Percentiles rank a stretch among this genome's conserved stretches.
phyloP scores from a whole-genome alignment of 345 rosid species.

The Lepidium didymum region DNA sequence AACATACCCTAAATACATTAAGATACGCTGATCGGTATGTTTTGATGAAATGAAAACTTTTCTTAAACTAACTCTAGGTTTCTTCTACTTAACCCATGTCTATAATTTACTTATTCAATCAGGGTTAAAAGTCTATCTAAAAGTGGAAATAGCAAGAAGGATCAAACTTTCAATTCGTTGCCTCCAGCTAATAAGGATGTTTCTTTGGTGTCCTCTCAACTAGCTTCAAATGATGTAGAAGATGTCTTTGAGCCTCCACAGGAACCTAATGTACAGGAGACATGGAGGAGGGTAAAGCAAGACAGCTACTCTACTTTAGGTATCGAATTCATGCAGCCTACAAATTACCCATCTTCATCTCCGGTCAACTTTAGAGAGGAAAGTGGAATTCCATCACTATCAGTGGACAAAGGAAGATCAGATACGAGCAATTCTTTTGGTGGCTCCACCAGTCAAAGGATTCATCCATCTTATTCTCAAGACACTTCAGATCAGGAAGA shows the following conservation, averaged over 20 bases:
- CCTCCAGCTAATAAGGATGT: conserved; percentile 49
- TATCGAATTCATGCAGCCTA: conserved; percentile 42
- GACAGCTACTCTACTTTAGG: conserved; percentile 42
- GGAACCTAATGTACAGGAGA: conserved; percentile 47
- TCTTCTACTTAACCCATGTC: neutral
- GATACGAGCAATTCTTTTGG: conserved; percentile 41
- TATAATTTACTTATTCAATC: conserved; percentile 24
- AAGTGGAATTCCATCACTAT: conserved; percentile 42
- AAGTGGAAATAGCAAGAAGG: conserved; percentile 77
- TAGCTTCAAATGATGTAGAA: conserved; percentile 39
- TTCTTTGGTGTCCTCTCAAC: conserved; percentile 39
- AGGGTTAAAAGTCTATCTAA: conserved; percentile 97
- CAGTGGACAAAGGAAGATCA: conserved; percentile 51
- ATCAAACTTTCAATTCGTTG: conserved; percentile 43
- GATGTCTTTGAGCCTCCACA: conserved; percentile 48
- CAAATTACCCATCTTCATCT: conserved; percentile 40
- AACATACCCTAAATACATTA: conserved; percentile 86
- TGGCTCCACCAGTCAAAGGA: conserved; percentile 49
- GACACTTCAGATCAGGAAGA: conserved; percentile 56
- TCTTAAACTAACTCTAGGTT: neutral
- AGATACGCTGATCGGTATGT: conserved; percentile 93
- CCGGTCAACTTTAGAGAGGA: conserved; percentile 44
- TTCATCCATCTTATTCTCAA: conserved; percentile 39
- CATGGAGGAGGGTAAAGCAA: conserved; percentile 44
- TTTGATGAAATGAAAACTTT: neutral